Percentiles rank a stretch among this genome's conserved stretches.
These are phyloP conservation scores for Epichloe coenophiala DNA, from an alignment of 2,329 filamentous ascomycete genomes.

Conservation along the genomic window DNA sequence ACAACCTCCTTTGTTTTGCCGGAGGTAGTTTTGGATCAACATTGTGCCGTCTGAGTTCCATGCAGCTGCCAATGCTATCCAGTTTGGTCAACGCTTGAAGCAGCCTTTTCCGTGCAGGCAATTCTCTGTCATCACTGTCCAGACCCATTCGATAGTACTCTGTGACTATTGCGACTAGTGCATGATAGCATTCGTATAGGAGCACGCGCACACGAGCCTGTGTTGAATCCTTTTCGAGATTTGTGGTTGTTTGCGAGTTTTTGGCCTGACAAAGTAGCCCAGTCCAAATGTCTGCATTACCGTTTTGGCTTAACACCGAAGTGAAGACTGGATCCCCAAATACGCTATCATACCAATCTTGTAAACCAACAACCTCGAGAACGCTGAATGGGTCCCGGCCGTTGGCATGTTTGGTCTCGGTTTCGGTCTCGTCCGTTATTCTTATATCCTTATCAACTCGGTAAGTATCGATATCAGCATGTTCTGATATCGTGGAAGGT, in stretches of 20 bases:
- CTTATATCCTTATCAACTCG: not conserved
- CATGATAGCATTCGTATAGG: conserved; percentile 46
- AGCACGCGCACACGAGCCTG: conserved; percentile 32
- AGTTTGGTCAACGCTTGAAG: conserved; percentile 32
- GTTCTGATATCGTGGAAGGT: not conserved
- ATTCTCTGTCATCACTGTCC: conserved; percentile 35
- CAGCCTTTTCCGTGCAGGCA: conserved; percentile 38
- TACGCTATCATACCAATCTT: conserved; percentile 43
- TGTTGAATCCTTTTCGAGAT: not conserved
- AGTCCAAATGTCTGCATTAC: conserved; percentile 30
- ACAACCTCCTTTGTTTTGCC: conserved; percentile 29
- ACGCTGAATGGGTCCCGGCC: not conserved
- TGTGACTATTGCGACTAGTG: conserved; percentile 35
- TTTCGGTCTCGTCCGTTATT: not conserved
- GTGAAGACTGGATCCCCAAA: conserved; percentile 48
- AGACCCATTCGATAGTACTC: conserved; percentile 40
- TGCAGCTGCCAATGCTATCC: conserved; percentile 24
- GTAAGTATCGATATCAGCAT: not conserved
- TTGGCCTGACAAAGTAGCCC: conserved; percentile 25
- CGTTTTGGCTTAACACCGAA: conserved; percentile 31
- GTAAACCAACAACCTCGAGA: conserved; percentile 16
- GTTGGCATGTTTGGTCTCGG: not conserved
- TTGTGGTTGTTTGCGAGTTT: not conserved
- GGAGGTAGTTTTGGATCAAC: conserved; percentile 28
- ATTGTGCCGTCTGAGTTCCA: conserved; percentile 16